These are phyloP conservation scores for Chlorella sorokiniana DNA, from an alignment of 139 green algal species.

Conservation along the genomic window DNA sequence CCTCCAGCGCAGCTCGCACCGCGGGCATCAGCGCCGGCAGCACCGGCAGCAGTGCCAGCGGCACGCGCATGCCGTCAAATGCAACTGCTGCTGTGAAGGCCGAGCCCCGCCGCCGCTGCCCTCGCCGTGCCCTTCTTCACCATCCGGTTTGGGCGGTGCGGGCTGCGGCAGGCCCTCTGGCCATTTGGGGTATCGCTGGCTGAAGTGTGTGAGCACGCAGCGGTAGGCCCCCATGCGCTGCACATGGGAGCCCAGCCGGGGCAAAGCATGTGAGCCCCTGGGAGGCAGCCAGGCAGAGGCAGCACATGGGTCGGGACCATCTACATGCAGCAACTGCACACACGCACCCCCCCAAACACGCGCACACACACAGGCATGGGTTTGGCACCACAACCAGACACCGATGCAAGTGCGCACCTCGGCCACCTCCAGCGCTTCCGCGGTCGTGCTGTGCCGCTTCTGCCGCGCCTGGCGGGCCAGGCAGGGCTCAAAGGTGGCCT, in stretches of 20 bases:
- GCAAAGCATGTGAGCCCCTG: too few relatives aligned
- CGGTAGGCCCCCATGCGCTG: conserved; percentile 63
- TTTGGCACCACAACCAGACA: too few relatives aligned
- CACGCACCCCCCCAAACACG: too few relatives aligned
- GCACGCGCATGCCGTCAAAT: conserved; percentile 68
- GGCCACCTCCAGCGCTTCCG: conserved; percentile 69
- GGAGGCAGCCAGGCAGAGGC: not conserved
- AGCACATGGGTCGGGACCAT: not conserved
- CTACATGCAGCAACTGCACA: not conserved
- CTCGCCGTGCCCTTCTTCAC: too few relatives aligned
- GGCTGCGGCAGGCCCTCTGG: conserved; percentile 40
- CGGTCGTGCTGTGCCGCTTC: conserved; percentile 81
- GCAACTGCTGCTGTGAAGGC: conserved; percentile 28
- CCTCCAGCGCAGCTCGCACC: conserved; percentile 27
- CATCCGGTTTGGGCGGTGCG: too few relatives aligned
- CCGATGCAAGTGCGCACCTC: conserved; percentile 27
- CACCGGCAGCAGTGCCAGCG: conserved; percentile 43
- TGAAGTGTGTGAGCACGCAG: conserved; percentile 73
- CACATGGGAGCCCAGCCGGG: not conserved
- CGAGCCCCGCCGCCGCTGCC: too few relatives aligned
- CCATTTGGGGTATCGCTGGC: conserved; percentile 65
- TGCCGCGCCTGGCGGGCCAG: conserved; percentile 49
- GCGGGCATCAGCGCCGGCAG: conserved; percentile 31
- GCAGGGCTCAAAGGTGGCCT: conserved; percentile 68
- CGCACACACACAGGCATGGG: too few relatives aligned